Base-by-base conservation (phyloP, 2,329 filamentous ascomycete species). In the Westerdykella aurantiaca region DNA sequence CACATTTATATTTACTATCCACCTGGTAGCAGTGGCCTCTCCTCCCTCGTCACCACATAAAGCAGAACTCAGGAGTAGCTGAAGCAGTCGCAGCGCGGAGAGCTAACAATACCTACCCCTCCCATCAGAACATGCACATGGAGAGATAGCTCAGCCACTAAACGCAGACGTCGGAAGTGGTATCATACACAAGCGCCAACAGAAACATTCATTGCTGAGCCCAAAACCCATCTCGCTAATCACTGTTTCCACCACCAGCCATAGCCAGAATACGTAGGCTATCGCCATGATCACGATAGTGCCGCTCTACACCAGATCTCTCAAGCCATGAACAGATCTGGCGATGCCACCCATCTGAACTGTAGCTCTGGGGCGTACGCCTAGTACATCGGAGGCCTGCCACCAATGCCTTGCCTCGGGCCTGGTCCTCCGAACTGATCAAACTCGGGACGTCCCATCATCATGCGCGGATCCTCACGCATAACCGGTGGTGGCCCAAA, bases 381-480 rank as follows among this genome's bases (percentile, higher is more conserved):
- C 33, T 35, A 35, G n/a, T 35, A 35, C 33, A 18, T 14, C 33
- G n/a, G 33, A 9, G 33, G 33, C n/a, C 17, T 35, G 25, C 25
- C 25, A 12, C 25, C 25, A 29, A 29, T 12, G n/a, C 33, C 33
- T 34, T 57, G 58, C 40, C 57, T 42, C 4, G 53, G 57, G 34
- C 49, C 57, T 12, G 58, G 60, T n/a, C 56, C 61, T 6, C 55
- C 59, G 38, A 62, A 67, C 37, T 63, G 61, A 38, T 59, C 47
- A 34, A 47, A 50, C 16, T 50, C 45, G 9, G 41, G 44, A 13
- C 44, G 55, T 7, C 63, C 64, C 33, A 66, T 65, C 62, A 67
- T 63, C 55, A 66, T 59, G 33, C 63, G 52, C 2, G 63, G 61
- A 39, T 67, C 64, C 33, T 66, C 60, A 31, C 60, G 56, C 55